Percentiles rank a stretch among this genome's conserved stretches.
phyloP scores from a whole-genome alignment of 352 stramenopile species.

The Pythium phragmitis region DNA sequence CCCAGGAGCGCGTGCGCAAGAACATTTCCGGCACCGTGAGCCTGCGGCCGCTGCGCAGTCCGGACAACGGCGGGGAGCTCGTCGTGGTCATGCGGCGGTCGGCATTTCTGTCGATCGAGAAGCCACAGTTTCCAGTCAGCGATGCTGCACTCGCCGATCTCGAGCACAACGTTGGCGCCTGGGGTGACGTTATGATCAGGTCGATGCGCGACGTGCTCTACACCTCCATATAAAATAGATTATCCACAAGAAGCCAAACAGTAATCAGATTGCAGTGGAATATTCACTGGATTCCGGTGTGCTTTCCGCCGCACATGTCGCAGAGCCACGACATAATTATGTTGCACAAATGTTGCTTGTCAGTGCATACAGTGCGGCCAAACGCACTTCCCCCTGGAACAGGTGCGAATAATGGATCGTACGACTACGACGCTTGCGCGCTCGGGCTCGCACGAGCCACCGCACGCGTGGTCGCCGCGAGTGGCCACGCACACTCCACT shows the following conservation, averaged over 20 bases:
- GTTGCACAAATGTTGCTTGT: neutral
- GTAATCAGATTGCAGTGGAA: neutral
- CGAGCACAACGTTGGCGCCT: neutral
- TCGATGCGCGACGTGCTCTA: conserved; percentile 1
- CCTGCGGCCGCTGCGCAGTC: neutral
- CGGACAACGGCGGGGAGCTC: neutral
- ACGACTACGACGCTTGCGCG: neutral
- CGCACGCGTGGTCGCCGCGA: neutral
- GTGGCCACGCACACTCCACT: neutral
- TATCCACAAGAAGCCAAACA: neutral
- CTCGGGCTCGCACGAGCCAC: neutral
- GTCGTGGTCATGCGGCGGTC: neutral
- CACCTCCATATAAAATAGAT: neutral
- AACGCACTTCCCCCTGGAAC: neutral
- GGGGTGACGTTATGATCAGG: conserved; percentile 2
- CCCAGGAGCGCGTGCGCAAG: conserved; percentile 2
- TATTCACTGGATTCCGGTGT: neutral
- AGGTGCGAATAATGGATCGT: neutral
- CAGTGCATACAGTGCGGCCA: neutral
- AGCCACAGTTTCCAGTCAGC: neutral
- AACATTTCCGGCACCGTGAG: neutral
- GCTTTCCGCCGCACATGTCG: neutral
- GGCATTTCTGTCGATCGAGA: neutral
- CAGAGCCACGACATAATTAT: neutral
- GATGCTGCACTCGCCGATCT: neutral